Percentiles rank a stretch among this genome's conserved stretches.
Conservation (phyloP, 352 stramenopile species). For the Phytophthora ramorum region DNA sequence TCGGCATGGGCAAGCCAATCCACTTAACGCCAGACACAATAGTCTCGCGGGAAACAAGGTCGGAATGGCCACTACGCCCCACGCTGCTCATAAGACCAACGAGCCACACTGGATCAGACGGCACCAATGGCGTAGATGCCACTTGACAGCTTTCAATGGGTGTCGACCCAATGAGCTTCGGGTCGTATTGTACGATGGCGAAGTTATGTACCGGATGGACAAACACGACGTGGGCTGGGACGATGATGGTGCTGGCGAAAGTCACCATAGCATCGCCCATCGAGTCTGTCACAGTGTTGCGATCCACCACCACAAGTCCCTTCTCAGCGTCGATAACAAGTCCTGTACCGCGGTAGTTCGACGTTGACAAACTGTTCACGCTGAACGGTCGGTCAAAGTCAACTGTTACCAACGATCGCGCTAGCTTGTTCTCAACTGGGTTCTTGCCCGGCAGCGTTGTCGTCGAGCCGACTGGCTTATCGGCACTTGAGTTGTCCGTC, state of each 20-base stretch:
- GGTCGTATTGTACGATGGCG: constrained; percentile 92
- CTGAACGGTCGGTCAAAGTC: constrained; percentile 89
- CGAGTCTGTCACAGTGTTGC: constrained; percentile 92
- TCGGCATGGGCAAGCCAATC: constrained; percentile 83
- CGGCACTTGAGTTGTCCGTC: constrained; percentile 9
- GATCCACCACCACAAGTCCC: constrained; percentile 92
- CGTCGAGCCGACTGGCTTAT: constrained; percentile 68
- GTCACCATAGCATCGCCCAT: constrained; percentile 91
- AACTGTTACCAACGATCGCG: constrained; percentile 84
- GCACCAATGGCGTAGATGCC: constrained; percentile 59
- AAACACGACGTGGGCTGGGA: constrained; percentile 89
- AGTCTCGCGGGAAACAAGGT: constrained; percentile 86
- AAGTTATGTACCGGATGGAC: constrained; percentile 95
- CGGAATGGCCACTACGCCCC: constrained; percentile 78
- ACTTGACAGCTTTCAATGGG: constrained; percentile 84
- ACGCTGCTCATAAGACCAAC: constrained; percentile 87
- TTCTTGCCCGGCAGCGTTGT: constrained; percentile 87
- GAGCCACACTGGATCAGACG: constrained; percentile 86
- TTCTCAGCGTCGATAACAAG: constrained; percentile 89
- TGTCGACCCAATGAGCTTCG: constrained; percentile 84
- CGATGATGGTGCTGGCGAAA: constrained; percentile 91
- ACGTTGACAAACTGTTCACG: constrained; percentile 86
- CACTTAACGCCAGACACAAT: constrained; percentile 90
- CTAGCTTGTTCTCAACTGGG: constrained; percentile 80
- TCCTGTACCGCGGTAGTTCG: constrained; percentile 87